A percentile compares a stretch with the other conserved stretches of the same genome.
Conservation (phyloP, 2,329 filamentous ascomycete genomes). For the Thelonectria discophora region DNA sequence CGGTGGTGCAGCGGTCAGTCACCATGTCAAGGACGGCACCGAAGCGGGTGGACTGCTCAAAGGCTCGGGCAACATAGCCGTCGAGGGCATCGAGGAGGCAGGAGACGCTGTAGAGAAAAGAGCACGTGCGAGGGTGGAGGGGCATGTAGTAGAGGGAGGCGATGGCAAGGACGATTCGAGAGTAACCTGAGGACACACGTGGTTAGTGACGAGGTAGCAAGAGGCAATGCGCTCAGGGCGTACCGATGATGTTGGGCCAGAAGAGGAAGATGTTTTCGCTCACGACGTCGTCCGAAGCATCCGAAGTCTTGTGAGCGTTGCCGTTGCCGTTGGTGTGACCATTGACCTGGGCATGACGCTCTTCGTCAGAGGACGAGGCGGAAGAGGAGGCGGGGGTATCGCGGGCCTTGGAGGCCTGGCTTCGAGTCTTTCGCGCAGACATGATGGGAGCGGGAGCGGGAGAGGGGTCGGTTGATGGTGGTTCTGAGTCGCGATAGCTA, state of each 20-base stretch:
- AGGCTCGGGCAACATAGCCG: constrained; percentile 83
- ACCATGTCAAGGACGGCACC: constrained; percentile 99
- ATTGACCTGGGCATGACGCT: constrained; percentile 49
- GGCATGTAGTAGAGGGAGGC: constrained; percentile 99
- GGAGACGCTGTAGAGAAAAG: constrained; percentile 88
- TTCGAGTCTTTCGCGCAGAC: constrained; percentile 51
- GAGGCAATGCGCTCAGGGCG: constrained; percentile 37
- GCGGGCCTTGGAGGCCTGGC: constrained; percentile 49
- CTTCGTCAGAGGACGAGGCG: constrained; percentile 39
- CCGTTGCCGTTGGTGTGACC: constrained; percentile 63
- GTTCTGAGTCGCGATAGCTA: constrained; percentile 29
- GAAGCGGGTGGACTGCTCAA: constrained; percentile 92
- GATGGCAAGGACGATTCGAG: constrained; percentile 80
- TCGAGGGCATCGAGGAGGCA: constrained; percentile 96
- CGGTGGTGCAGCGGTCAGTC: constrained; percentile 95
- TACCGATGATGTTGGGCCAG: constrained; percentile 84
- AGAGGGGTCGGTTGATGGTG: constrained; percentile 19
- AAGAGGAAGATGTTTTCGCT: constrained; percentile 84
- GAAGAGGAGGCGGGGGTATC: constrained; percentile 33
- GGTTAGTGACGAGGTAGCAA: constrained; percentile 25
- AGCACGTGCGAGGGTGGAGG: constrained; percentile 95
- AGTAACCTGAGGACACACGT: constrained; percentile 67
- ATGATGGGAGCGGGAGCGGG: constrained; percentile 40
- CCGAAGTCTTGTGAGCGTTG: constrained; percentile 47
- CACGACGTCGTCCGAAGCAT: constrained; percentile 49